phyloP scores from a whole-genome alignment of 2,329 filamentous ascomycete genomes.

The Lecanicillium sp. region DNA sequence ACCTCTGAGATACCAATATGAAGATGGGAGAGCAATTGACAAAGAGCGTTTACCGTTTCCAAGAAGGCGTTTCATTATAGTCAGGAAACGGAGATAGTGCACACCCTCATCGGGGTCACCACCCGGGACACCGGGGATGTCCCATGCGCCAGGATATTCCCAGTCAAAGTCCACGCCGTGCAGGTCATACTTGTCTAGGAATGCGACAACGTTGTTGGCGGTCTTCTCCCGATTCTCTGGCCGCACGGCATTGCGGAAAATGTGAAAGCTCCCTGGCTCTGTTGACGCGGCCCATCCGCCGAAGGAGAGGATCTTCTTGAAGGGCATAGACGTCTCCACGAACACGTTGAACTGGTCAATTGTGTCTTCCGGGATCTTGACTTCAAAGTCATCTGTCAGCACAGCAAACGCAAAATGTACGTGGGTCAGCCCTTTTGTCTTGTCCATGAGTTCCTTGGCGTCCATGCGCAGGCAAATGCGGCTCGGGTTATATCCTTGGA shows the following conservation, averaged over 20 bases:
- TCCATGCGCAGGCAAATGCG: slow-evolving; percentile 18
- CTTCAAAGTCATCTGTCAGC: slow-evolving; percentile 18
- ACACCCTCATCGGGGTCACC: slow-evolving; percentile 21
- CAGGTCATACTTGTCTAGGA: slow-evolving; percentile 28
- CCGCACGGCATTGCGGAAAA: slow-evolving; percentile 29
- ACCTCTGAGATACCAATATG: slow-evolving; percentile 39
- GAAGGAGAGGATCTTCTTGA: slow-evolving; percentile 34
- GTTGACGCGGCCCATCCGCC: slow-evolving; percentile 41
- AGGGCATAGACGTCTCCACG: slow-evolving; percentile 14
- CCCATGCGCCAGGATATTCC: slow-evolving; percentile 3
- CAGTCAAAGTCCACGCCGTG: slow-evolving; percentile 33
- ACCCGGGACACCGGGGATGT: slow-evolving; percentile 24
- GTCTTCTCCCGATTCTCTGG: slow-evolving; percentile 27
- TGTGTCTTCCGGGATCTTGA: slow-evolving; percentile 17
- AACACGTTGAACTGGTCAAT: slow-evolving; percentile 27
- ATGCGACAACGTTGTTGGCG: slow-evolving; percentile 25
- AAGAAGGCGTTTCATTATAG: slow-evolving; percentile 15
- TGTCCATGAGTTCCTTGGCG: slow-evolving; percentile 19
- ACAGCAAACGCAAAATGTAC: slow-evolving; percentile 23
- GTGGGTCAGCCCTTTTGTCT: slow-evolving; percentile 11
- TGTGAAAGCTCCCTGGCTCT: slow-evolving; percentile 26
- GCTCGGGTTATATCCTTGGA: slow-evolving; percentile 12
- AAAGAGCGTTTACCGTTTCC: slow-evolving; percentile 12
- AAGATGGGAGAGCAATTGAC: slow-evolving; percentile 26
- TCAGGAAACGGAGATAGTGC: slow-evolving; percentile 29